phyloP scores from a whole-genome alignment of 73 alveolate species.

The Effrenium voratum region DNA sequence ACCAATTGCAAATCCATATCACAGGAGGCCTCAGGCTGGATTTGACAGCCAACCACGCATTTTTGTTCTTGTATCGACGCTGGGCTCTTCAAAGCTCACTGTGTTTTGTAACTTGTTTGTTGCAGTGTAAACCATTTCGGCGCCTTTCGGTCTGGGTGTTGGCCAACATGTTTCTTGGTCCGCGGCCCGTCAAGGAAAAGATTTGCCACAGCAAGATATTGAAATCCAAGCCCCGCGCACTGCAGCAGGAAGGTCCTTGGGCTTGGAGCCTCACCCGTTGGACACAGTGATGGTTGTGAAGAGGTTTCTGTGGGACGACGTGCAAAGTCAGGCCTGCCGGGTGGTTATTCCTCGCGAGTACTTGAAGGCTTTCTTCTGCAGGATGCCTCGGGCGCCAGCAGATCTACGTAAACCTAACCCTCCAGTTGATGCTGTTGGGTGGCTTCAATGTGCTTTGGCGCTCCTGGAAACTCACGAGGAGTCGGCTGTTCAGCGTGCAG shows the following conservation, averaged over 20 bases:
- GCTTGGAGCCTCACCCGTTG: background rate
- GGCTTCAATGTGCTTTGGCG: background rate
- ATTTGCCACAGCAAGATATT: background rate
- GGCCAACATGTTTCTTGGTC: too few relatives aligned
- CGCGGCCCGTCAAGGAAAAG: constrained; percentile 7
- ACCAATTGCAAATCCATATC: background rate
- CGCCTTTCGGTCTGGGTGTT: background rate
- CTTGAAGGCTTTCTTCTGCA: background rate
- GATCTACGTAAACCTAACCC: background rate
- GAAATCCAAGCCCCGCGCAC: background rate
- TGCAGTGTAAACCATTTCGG: background rate
- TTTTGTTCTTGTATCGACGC: background rate
- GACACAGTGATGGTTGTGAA: background rate
- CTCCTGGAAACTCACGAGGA: background rate
- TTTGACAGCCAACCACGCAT: background rate
- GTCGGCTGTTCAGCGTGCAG: background rate
- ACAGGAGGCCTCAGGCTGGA: background rate
- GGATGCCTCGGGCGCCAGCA: background rate
- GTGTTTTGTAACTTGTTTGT: background rate
- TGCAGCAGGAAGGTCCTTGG: background rate
- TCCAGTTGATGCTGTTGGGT: background rate
- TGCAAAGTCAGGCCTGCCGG: background rate
- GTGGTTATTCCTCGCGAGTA: background rate
- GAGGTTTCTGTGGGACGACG: background rate
- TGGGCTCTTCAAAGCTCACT: background rate